Evolutionary conservation across 805 yeast genomes (phyloP).

Genomic region (Ogataea paraovalis): DNA sequence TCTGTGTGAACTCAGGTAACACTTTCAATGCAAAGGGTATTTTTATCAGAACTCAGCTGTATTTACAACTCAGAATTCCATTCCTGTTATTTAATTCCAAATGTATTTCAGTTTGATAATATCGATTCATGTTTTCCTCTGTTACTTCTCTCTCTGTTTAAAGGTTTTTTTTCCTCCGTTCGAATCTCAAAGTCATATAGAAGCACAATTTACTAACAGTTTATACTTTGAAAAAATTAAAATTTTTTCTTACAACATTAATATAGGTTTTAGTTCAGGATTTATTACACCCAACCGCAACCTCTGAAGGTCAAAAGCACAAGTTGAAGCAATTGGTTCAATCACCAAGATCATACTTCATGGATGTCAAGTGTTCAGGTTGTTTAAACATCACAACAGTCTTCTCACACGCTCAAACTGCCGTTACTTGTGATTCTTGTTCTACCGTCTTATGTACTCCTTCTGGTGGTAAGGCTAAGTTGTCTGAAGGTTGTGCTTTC

Average conservation of each 20-base stretch:
- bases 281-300: slow-evolving; percentile 96
- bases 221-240: background rate
- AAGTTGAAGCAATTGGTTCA: slow-evolving; percentile 97
- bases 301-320: slow-evolving; percentile 95
- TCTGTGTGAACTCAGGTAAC: too few relatives aligned
- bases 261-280: slow-evolving; percentile 93
- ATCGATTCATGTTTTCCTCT: too few relatives aligned
- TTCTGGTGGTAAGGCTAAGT: slow-evolving; percentile 99
- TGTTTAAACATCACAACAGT: slow-evolving; percentile 99
- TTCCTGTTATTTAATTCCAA: too few relatives aligned
- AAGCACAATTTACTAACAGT: too few relatives aligned
- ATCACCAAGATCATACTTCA: slow-evolving; percentile 97
- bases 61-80: too few relatives aligned
- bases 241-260: background rate
- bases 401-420: slow-evolving; percentile 99
- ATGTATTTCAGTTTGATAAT: too few relatives aligned
- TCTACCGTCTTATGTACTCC: slow-evolving; percentile 98
- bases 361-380: slow-evolving; percentile 99
- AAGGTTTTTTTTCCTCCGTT: too few relatives aligned
- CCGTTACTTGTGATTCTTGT: slow-evolving; percentile 98
- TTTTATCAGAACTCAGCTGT: too few relatives aligned
- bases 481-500: slow-evolving; percentile 99
- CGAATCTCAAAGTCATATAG: too few relatives aligned
- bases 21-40: too few relatives aligned
- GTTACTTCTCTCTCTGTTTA: too few relatives aligned